Conservation (phyloP, 805 yeast species). For the Ogataea naganishii region DNA sequence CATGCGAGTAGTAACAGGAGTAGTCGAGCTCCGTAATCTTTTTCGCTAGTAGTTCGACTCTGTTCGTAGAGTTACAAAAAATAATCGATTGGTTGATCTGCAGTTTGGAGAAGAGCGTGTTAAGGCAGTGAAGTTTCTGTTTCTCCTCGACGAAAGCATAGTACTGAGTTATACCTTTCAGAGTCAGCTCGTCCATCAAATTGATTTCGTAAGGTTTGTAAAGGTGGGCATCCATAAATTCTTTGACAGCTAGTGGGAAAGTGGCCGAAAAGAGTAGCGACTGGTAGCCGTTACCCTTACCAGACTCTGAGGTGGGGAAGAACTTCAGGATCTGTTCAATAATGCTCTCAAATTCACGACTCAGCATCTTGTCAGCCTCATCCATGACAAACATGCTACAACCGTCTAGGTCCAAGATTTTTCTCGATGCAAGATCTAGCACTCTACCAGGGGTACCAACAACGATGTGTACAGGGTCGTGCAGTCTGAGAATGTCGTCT, state of each 20-base stretch:
- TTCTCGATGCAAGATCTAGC: constrained; percentile 84
- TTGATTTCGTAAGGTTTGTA: constrained; percentile 92
- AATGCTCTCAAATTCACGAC: constrained; percentile 80
- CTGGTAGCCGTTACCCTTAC: constrained; percentile 48
- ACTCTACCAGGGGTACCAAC: constrained; percentile 99
- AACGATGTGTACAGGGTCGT: constrained; percentile 86
- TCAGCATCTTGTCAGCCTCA: constrained; percentile 95
- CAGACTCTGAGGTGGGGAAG: constrained; percentile 47
- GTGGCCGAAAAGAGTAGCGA: constrained; percentile 90
- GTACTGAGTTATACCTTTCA: constrained; percentile 93
- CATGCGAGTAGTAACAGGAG: constrained; percentile 95
- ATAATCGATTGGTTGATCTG: constrained; percentile 96
- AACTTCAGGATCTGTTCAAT: constrained; percentile 79
- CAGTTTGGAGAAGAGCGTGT: constrained; percentile 87
- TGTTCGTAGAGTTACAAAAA: constrained; percentile 92
- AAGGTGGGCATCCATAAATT: constrained; percentile 86
- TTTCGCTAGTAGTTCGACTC: constrained; percentile 92
- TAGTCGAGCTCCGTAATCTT: constrained; percentile 94
- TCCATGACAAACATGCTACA: constrained; percentile 93
- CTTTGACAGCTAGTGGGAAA: constrained; percentile 88
- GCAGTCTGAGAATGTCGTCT: constrained; percentile 89
- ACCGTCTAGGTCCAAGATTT: constrained; percentile 76
- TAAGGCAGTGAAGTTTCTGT: constrained; percentile 91
- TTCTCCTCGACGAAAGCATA: constrained; percentile 98
- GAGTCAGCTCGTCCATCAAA: constrained; percentile 93